Evolutionary conservation across 2,329 filamentous ascomycete genomes (phyloP), one percentile per base, ranked within the genome.

Genomic region (Acrocalymma vagum): DNA sequence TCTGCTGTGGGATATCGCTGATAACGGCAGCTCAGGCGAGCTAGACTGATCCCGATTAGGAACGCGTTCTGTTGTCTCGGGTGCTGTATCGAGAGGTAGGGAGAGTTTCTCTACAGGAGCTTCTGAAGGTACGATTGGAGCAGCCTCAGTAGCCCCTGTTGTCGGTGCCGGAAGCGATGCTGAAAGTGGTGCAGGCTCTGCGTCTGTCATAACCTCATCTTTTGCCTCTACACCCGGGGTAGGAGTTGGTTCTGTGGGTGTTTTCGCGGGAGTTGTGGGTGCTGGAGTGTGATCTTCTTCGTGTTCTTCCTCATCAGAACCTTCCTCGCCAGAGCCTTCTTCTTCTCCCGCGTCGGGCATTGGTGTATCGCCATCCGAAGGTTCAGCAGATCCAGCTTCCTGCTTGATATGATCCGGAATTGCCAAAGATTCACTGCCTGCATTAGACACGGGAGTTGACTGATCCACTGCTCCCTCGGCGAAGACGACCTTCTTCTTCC

Each of bases 401-500:
- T 60, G 52, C 26, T 69, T 70, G 23, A 63, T 23, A n/a, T n/a
- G n/a, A n/a, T 45, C 47, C 9, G 62, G 56, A 10, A 61, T 49
- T 9, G 54, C 51, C 31, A 65, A 62, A 13, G 55, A 15, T 21
- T 62, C 59, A 27, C 51, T 51, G 24, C 55, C 54, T 24, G 48
- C 35, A 27, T 25, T 48, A 22, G 65, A 53, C 24, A 51, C 45
- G 10, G 63, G 60, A 11, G 58, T 60, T 17, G 49, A 57, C 44
- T 63, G 56, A 13, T 63, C 59, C 29, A 53, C 42, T 18, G 68
- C 74, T 76, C 77, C 74, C 55, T 75, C 74, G 25, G 64, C 57
- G 75, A 84, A 83, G 47, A 79, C 79, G 27, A 84, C 81, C 65
- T 86, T 90, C 71, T 86, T 88, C 78, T 87, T 93, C 48, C 89